phyloP scores from a whole-genome alignment of 805 yeast species.

The Saccharomycopsis capsularis region DNA sequence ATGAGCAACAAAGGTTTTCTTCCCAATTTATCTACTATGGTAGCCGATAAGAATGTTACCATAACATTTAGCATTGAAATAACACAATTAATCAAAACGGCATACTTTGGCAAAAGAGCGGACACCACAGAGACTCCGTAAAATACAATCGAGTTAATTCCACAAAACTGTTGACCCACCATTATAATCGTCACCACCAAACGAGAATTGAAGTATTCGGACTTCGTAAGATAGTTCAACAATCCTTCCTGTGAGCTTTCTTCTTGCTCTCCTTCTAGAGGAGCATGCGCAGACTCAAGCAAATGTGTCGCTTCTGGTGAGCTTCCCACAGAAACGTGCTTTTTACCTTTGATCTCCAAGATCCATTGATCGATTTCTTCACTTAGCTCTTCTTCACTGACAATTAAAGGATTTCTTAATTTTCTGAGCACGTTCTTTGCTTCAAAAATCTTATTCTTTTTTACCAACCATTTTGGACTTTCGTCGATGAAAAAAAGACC shows the following conservation, averaged over 20 bases:
- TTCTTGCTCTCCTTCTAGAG: background rate
- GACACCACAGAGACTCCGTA: conserved; percentile 84
- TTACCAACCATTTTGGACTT: conserved; percentile 77
- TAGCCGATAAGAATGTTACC: conserved; percentile 68
- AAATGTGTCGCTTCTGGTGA: background rate
- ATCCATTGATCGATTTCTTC: conserved; percentile 11
- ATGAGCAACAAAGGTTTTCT: conserved; percentile 62
- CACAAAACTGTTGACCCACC: conserved; percentile 85
- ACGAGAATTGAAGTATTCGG: conserved; percentile 25
- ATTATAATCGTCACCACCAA: conserved; percentile 65
- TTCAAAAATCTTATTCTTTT: conserved; percentile 38
- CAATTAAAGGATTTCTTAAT: conserved; percentile 26
- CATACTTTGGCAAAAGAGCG: conserved; percentile 60
- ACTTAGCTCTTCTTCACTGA: conserved; percentile 3
- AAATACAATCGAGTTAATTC: conserved; percentile 86
- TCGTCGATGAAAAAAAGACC: conserved; percentile 48
- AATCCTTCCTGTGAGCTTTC: background rate
- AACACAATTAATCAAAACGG: conserved; percentile 66
- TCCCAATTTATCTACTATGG: conserved; percentile 69
- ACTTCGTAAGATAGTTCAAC: conserved; percentile 3
- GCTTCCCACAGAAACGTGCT: background rate
- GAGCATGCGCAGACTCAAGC: background rate
- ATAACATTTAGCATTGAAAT: conserved; percentile 70
- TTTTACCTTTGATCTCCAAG: conserved; percentile 2
- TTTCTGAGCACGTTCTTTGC: conserved; percentile 34